Base-by-base conservation (phyloP, 2,329 filamentous ascomycete genomes). In the Fusarium floridanum region DNA sequence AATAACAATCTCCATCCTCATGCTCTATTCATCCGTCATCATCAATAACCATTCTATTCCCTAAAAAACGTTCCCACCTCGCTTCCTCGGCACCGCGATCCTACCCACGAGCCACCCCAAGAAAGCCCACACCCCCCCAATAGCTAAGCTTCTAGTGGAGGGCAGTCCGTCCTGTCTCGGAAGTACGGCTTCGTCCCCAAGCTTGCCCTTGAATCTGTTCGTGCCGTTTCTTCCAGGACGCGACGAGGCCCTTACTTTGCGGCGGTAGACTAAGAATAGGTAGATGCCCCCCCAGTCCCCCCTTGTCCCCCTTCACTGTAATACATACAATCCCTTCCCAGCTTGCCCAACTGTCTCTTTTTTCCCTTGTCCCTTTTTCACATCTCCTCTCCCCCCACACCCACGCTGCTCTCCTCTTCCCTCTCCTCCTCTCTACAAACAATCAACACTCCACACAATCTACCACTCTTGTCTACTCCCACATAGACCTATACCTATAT, bases 101-200 rank as follows among this genome's bases (percentile, higher is more conserved):
- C 60, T 68, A 62, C 68, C 55, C 61, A 55, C 61, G 45, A 64
- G 34, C 34, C 48, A 39, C 48, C 48, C 48, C 48, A 53, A 32
- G 48, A 29, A 22, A 55, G 48, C 27, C 60, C 41, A 39, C 55
- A 37, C 63, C 37, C 37, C 50, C 37, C 39, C 43, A 48, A 43
- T 34, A 37, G 45, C 59, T 63, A 60, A 68, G 37, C 70, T 70
- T 36, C 68, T 75, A 74, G 72, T 72, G 72, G 68, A 62, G 56
- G 72, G 65, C 67, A 55, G 34, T 41, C 45, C 29, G 66, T 72
- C 41, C 71, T 77, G 77, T 78, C 75, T 78, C 77, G 77, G 77
- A 78, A 78, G 75, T 76, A 70, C 77, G 77, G 77, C 77, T 78
- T 76, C 76, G 65, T 63, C 61, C 60, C 45, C 32, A 37, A 37